phyloP scores from a whole-genome alignment of 1,284 basidiomycete species.

The Salmacisia buchloeana region DNA sequence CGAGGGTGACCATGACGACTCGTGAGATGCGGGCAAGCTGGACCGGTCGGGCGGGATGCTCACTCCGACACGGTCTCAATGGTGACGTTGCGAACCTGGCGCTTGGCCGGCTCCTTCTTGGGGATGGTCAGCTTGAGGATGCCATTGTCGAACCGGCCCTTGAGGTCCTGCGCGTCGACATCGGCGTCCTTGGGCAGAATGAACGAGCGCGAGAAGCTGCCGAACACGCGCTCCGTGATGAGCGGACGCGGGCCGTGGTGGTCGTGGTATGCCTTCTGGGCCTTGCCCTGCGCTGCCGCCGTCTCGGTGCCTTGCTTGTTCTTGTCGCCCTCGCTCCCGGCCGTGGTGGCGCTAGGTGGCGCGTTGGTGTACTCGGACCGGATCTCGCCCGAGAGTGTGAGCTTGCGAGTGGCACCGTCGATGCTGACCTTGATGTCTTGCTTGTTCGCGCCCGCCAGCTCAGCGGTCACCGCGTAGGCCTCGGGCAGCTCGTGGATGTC shows the following conservation, averaged over 20 bases:
- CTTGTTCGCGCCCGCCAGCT: constrained; percentile 32
- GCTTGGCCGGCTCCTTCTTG: constrained; percentile 25
- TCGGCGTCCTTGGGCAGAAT: constrained; percentile 28
- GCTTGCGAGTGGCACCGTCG: constrained; percentile 25
- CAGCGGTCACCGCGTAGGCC: constrained; percentile 25
- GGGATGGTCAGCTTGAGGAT: constrained; percentile 32
- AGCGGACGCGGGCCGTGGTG: constrained; percentile 21
- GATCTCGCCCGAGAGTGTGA: constrained; percentile 30
- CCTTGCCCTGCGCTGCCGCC: background rate
- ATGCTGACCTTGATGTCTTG: constrained; percentile 33
- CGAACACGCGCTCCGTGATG: constrained; percentile 30
- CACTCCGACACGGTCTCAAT: constrained; percentile 6
- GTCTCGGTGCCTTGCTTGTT: background rate
- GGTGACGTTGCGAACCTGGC: constrained; percentile 3
- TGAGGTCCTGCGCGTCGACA: constrained; percentile 21
- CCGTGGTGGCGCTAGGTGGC: background rate
- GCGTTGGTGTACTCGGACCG: constrained; percentile 24
- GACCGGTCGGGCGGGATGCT: too few relatives aligned
- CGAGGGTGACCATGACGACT: too few relatives aligned
- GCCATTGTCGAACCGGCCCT: constrained; percentile 32
- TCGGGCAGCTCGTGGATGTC: constrained; percentile 29
- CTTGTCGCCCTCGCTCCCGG: constrained; percentile 2
- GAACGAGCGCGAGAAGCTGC: constrained; percentile 34
- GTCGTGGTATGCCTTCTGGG: background rate
- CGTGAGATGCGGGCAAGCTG: too few relatives aligned